phyloP scores from a whole-genome alignment of 352 stramenopile species.

The Blastocystis sp. region DNA sequence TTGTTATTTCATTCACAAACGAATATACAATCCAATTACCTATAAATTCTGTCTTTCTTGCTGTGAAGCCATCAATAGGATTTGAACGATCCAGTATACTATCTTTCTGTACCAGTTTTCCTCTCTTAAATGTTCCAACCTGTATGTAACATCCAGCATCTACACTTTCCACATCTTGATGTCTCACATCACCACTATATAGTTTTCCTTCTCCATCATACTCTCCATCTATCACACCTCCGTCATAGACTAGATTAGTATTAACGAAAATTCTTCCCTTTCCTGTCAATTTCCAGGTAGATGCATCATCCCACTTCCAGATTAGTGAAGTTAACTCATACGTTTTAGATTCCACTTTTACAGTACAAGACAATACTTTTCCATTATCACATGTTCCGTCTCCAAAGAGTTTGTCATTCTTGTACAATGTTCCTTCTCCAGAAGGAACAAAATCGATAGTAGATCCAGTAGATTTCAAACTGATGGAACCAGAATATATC shows the following conservation, averaged over 20 bases:
- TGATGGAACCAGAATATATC: too few species aligned
- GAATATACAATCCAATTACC: background rate
- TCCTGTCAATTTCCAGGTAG: background rate
- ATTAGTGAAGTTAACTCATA: background rate
- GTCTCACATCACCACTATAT: background rate
- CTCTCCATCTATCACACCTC: background rate
- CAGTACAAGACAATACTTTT: background rate
- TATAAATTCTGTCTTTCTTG: background rate
- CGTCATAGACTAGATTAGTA: background rate
- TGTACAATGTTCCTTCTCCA: background rate
- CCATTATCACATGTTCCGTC: constrained; percentile 19
- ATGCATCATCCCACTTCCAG: background rate
- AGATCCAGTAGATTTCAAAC: too few species aligned
- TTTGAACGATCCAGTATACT: background rate
- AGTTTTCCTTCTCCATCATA: background rate
- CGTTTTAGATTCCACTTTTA: background rate
- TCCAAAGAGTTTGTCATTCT: background rate
- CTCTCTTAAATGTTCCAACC: background rate
- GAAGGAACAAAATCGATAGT: background rate
- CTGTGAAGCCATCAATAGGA: background rate
- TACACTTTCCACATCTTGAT: background rate
- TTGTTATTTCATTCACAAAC: background rate
- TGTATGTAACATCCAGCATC: background rate
- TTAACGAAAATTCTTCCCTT: background rate
- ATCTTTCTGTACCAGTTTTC: background rate